Base-by-base conservation (phyloP, 345 rosid species). In the Erodium maritimum region DNA sequence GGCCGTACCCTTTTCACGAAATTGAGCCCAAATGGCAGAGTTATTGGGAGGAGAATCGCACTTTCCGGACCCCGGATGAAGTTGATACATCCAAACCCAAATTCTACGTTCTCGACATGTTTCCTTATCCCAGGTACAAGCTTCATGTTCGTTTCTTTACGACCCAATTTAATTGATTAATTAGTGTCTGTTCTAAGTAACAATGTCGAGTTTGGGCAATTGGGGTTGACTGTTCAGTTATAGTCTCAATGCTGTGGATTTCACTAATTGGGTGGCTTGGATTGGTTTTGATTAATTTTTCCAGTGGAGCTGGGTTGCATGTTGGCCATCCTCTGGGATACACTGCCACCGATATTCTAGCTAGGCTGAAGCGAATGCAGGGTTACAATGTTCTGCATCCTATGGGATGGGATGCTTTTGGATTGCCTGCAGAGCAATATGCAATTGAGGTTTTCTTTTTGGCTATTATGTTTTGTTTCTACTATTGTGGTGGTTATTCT, bases 351-450 rank as follows among this genome's bases (percentile, higher is more conserved):
- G 98, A 91, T 57, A 84, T 91, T 60, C 73, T 91, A 20, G 95
- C 96, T 1, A 81, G 95, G 79, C 69, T 84, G 57, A 88, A 75
- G 65, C 82, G 96, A 0, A 91, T 91, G 98, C 95, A 91, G 68
- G 95, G 95, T 58, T 86, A 74, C 80, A 91, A 88, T 76, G 96
- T 91, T 59, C 67, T 91, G 77, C 98, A 88, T 60, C 98, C 95
- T 1, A 88, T 86, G 95, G 98, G 95, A 52, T 91, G 96, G 95
- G 98, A 91, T 85, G 96, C 98, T 23, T 91, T 91, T 59, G 98
- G 98, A 56, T 79, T 91, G 77, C 98, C 98, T 46, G 96, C 98
- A 2, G 96, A 91, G 77, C 98, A 91, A 65, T 88, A 88, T 51
- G 98, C 98, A 3, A 91, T 88, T 62, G 90, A 88, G 90, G 96